A percentile compares a stretch with the other conserved stretches of the same genome.
These are phyloP conservation scores for Lunularia cruciata DNA, from an alignment of 225 moss, liverwort and hornwort genomes.

Conservation along the genomic window DNA sequence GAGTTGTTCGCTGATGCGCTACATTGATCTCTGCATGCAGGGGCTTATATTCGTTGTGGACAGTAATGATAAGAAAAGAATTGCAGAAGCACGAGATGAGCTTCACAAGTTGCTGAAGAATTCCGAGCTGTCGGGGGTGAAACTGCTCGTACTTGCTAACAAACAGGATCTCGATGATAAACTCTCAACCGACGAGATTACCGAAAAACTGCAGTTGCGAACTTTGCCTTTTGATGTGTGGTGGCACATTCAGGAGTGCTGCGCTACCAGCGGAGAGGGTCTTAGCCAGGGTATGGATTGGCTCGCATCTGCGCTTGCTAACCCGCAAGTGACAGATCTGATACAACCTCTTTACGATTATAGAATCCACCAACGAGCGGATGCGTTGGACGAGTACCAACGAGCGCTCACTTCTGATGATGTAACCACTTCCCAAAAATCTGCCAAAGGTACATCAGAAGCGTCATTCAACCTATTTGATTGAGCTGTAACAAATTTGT, in stretches of 20 bases:
- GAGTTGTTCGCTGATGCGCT: not conserved
- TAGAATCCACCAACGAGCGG: conserved; percentile 18
- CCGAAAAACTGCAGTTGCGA: conserved; percentile 49
- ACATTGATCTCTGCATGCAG: conserved; percentile 34
- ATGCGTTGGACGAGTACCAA: conserved; percentile 21
- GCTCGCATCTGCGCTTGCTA: conserved; percentile 24
- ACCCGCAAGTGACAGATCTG: conserved; percentile 22
- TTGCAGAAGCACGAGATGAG: conserved; percentile 64
- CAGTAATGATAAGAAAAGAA: conserved; percentile 66
- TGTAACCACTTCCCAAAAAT: conserved; percentile 3
- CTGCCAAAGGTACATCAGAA: conserved; percentile 23
- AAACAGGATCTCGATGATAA: conserved; percentile 62
- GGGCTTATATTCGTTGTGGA: conserved; percentile 74
- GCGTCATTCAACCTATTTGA: conserved; percentile 23
- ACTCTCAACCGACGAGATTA: conserved; percentile 51
- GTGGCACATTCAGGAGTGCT: conserved; percentile 67
- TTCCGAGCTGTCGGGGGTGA: conserved; percentile 45
- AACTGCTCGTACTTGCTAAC: conserved; percentile 64
- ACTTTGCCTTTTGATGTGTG: conserved; percentile 39
- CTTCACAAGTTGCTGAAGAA: conserved; percentile 57
- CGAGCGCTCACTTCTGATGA: conserved; percentile 11
- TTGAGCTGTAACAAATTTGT: conserved; percentile 2
- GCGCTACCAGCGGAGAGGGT: conserved; percentile 63
- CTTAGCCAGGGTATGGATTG: conserved; percentile 28
- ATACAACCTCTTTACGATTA: conserved; percentile 25